Evolutionary conservation across 495 filamentous ascomycete genomes (phyloP).

Genomic region (Ramalina peruviana): DNA sequence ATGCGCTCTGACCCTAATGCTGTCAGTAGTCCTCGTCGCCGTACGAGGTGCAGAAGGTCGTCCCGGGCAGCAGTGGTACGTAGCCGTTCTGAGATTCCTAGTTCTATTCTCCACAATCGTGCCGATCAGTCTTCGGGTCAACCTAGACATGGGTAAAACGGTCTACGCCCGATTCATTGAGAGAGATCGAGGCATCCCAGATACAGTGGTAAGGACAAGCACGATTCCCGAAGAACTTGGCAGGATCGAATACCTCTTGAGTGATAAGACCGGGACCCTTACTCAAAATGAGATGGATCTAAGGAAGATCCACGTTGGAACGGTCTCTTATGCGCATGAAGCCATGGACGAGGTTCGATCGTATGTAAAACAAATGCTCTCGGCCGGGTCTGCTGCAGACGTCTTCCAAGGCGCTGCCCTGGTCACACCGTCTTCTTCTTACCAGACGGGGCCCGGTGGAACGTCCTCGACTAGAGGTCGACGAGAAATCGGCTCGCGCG

Average conservation of each 20-base stretch:
- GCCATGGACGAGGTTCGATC: conserved; percentile 93
- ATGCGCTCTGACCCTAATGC: conserved; percentile 68
- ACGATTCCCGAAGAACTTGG: conserved; percentile 97
- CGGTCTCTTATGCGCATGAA: conserved; percentile 93
- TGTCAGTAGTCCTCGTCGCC: conserved; percentile 84
- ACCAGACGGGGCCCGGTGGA: conserved; percentile 36
- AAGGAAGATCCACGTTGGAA: conserved; percentile 96
- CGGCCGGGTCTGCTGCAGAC: conserved; percentile 28
- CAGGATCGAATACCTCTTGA: conserved; percentile 88
- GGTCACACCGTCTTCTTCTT: conserved; percentile 61
- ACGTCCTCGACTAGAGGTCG: conserved; percentile 61
- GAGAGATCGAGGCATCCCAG: conserved; percentile 73
- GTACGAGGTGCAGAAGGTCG: conserved; percentile 65
- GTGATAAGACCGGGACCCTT: conserved; percentile 93
- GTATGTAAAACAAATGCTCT: conserved; percentile 73
- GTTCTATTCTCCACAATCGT: conserved; percentile 99
- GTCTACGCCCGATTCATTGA: conserved; percentile 96
- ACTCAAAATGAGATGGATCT: conserved; percentile 99
- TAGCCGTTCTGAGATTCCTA: conserved; percentile 88
- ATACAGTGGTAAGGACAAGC: conserved; percentile 85
- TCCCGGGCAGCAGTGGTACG: conserved; percentile 62
- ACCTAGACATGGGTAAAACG: conserved; percentile 91
- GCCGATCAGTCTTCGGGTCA: conserved; percentile 90
- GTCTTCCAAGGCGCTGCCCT: conserved; percentile 28
- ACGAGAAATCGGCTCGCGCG: conserved; percentile 83